Conservation (phyloP, 2,329 filamentous ascomycete genomes). For the Coniosporium tulheliwenetii region DNA sequence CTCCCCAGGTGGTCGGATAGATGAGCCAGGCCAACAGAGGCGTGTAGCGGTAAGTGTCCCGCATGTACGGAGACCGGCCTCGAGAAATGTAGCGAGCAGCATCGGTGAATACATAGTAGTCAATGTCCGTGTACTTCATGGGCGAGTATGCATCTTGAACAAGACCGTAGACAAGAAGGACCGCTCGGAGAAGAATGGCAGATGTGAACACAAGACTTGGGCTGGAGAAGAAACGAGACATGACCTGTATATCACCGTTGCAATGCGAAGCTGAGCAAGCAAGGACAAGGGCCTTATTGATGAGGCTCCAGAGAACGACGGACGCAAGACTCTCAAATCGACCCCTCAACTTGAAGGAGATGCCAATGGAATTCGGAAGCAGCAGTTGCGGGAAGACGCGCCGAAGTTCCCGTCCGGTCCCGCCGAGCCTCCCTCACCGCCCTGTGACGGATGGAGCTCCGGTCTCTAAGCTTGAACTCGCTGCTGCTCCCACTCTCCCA, state of each 20-base stretch:
- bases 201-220: constrained; percentile 22
- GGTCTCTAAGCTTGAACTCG: too few relatives aligned
- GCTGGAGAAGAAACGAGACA: constrained; percentile 17
- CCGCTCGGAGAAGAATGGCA: constrained; percentile 47
- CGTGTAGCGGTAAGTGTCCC: constrained; percentile 95
- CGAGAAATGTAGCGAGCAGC: constrained; percentile 61
- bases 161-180: constrained; percentile 72
- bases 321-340: too few relatives aligned
- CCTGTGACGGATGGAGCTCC: too few relatives aligned
- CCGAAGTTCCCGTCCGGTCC: too few relatives aligned
- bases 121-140: constrained; percentile 96
- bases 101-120: constrained; percentile 97
- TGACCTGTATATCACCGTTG: not conserved
- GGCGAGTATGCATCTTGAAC: constrained; percentile 87
- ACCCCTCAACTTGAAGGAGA: too few relatives aligned
- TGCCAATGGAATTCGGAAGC: too few relatives aligned
- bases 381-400: too few relatives aligned
- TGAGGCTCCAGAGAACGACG: too few relatives aligned
- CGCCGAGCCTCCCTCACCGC: too few relatives aligned
- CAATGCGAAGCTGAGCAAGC: too few relatives aligned
- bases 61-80: constrained; percentile 63
- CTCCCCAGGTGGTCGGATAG: constrained; percentile 55
- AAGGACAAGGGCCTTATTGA: too few relatives aligned
- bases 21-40: constrained; percentile 86
- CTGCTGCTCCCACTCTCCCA: too few relatives aligned